Evolutionary conservation across 164 flowering plant species (phyloP), one percentile per base, ranked within the genome.

Genomic region (Magnolia kwangsiensis): DNA sequence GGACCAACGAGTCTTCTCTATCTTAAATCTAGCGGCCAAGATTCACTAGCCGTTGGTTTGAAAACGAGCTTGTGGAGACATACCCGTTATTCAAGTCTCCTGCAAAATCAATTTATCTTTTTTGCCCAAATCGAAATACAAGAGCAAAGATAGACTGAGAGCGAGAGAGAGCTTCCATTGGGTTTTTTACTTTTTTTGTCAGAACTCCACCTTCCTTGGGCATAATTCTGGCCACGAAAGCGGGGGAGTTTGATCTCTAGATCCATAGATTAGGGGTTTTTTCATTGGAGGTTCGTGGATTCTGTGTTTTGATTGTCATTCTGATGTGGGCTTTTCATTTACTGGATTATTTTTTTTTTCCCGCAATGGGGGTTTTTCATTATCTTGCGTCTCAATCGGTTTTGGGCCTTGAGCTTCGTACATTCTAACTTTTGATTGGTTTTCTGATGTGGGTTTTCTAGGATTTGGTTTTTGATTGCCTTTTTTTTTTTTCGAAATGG

Each of bases 31-130:
- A 37, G 88, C 95, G 95, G 93, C 82, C 72, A 6, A 0, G 8
- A 78, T 82, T 83, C 14, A 89, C 87, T 91, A 91, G 96, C 98
- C 98, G 98, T 93, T 93, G 70, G 82, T 86, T 86, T 90, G 78
- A 79, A 63, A 50, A 8, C 23, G 72, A 8, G 24, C 63, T 80
- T 75, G 74, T 87, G 76, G 90, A 90, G 90, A 89, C 74, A 79
- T 74, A 78, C 78, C 88, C 92, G 84, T 76, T 77, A 83, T 86
- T 83, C 80, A 50, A 85, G 84, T 71, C 81, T 63, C 45, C 68
- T 80, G 74, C 81, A 19, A n/a, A 1, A 63, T 7, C 65, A 63
- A 27, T 31, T 27, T 31, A 11, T 55, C 59, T 59, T 61, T 14
- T 59, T 4, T 49, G 7, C 21, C 50, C 16, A 24, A 29, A 23